Evolutionary conservation across 176 grass and related monocot species (phyloP), one percentile per base, ranked within the genome.

Genomic region (Musa troglodytarum): DNA sequence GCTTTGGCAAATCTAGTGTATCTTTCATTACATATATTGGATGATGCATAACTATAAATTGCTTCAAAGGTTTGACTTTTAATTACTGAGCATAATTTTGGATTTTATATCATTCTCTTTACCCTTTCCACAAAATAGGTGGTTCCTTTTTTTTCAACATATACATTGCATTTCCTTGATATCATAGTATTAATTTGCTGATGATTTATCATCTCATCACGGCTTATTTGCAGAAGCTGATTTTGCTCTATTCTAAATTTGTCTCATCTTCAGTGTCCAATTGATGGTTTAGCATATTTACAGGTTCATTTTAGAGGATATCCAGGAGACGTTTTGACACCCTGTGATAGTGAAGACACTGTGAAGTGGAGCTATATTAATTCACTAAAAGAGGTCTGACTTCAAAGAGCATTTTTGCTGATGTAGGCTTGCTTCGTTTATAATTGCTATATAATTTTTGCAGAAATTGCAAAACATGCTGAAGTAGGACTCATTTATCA

Each of bases 301-400:
- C 63, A 99, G 91, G 91, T 94, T 81, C 95, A 99, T 89, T 99
- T 99, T 86, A 99, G 95, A 85, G 81, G 91, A 51, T 88, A 87
- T 81, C 84, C 95, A 23, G 76, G 82, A 62, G 91, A 99, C 66
- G 62, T 92, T 79, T 87, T 99, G 80, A 86, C 86, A 49, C 91
- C 86, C 43, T 99, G 90, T 65, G 95, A 99, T 59, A 83, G 95
- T 65, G 95, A 99, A 88, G 90, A 99, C 68, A 92, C 81, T 76
- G 84, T 94, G 43, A 94, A 99, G 79, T 94, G 95, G 95, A 92
- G 81, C 84, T 99, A 92, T 77, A 99, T 94, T 73, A 94, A 94
- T 88, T 89, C 95, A 70, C 82, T 99, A 56, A 99, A 99, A 88
- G 90, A 99, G 95, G 95, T 99, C 72, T 82, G 49, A 50, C 19